A percentile compares a stretch with the other conserved stretches of the same genome.
Conservation (phyloP, 2,329 filamentous ascomycete species). For the Salinomyces thailandicus region DNA sequence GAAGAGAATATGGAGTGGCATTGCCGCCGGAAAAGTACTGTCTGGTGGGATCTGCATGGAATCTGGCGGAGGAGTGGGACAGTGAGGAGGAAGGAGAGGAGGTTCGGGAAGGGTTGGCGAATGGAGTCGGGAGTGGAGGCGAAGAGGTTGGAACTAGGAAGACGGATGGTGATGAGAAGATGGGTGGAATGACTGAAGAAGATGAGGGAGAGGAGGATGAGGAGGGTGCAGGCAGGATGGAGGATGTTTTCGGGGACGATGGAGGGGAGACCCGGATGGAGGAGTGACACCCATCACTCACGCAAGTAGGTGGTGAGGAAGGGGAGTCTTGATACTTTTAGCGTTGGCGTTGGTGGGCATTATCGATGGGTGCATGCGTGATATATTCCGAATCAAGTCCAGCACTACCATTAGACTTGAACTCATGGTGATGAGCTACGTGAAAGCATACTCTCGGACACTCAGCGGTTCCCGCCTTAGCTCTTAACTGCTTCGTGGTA, state of each 20-base stretch:
- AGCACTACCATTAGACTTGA: no score
- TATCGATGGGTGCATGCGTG: no score
- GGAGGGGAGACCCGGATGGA: background rate
- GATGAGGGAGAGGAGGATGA: constrained; percentile 26
- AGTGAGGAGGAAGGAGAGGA: constrained; percentile 40
- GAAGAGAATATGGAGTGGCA: constrained; percentile 47
- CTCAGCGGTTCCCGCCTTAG: no score
- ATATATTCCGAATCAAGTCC: no score
- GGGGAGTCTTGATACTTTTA: background rate
- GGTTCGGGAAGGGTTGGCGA: constrained; percentile 41
- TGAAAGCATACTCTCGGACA: no score
- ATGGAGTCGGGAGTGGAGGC: constrained; percentile 19
- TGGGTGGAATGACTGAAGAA: constrained; percentile 35
- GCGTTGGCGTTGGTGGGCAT: background rate
- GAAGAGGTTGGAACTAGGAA: constrained; percentile 23
- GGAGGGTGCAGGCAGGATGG: constrained; percentile 29
- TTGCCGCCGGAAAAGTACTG: constrained; percentile 54
- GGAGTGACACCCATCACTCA: no score
- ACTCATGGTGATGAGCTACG: no score
- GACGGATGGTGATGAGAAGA: constrained; percentile 24
- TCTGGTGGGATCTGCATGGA: constrained; percentile 47
- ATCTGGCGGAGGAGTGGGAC: constrained; percentile 48
- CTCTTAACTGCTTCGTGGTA: no score
- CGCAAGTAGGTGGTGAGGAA: no score
- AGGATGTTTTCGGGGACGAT: constrained; percentile 34